Conservation (phyloP, 108 stramenopile species). For the Stephanodiscus triporus region DNA sequence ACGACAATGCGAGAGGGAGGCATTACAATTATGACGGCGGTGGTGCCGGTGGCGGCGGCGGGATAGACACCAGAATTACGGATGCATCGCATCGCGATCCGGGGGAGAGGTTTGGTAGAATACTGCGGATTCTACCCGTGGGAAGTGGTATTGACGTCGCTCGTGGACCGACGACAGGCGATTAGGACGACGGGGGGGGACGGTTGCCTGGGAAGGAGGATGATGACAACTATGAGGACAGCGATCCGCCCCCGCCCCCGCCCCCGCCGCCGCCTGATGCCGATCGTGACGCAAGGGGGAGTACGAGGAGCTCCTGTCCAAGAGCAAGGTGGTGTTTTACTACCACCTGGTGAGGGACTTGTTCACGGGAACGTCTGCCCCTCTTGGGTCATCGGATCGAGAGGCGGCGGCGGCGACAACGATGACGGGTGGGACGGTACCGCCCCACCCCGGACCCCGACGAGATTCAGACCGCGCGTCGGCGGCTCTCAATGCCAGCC, state of each 20-base stretch:
- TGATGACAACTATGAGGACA: slow-evolving; percentile 23
- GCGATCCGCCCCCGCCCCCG: too few species aligned
- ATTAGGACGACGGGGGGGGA: slow-evolving; percentile 20
- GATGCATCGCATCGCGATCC: slow-evolving; percentile 62
- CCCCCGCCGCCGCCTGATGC: slow-evolving; percentile 7
- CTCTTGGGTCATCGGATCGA: slow-evolving; percentile 32
- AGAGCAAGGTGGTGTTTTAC: slow-evolving; percentile 88
- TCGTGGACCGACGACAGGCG: background rate
- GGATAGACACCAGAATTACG: too few species aligned
- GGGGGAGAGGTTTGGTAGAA: slow-evolving; percentile 54
- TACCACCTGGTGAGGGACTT: slow-evolving; percentile 67
- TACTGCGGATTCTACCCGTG: slow-evolving; percentile 47
- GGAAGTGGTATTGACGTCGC: slow-evolving; percentile 37
- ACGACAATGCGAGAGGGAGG: too few species aligned
- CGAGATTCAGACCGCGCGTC: slow-evolving; percentile 2
- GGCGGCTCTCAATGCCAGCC: slow-evolving; percentile 12
- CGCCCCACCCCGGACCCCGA: background rate
- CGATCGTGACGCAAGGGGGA: slow-evolving; percentile 25
- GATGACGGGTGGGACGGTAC: too few species aligned
- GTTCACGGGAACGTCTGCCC: slow-evolving; percentile 32
- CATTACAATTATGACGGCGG: too few species aligned
- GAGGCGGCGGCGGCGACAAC: background rate
- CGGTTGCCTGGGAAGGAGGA: slow-evolving; percentile 18
- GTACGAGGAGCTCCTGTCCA: slow-evolving; percentile 69
- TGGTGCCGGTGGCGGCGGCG: too few species aligned